Percentiles rank a stretch among this genome's conserved stretches.
Conservation (phyloP, 2,329 filamentous ascomycete species). For the Nemania serpens region DNA sequence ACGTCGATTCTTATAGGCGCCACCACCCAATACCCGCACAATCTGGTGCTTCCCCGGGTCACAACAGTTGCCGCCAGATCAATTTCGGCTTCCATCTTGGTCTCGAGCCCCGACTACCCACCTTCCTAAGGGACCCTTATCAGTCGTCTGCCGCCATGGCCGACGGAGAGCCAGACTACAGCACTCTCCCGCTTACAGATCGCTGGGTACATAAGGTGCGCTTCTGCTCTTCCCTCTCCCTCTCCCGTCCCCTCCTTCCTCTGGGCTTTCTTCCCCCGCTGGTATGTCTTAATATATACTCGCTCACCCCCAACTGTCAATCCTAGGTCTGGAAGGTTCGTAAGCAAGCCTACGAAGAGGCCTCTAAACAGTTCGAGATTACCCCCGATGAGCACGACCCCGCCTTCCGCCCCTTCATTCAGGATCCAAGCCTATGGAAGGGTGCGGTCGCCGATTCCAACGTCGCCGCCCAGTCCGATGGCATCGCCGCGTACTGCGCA, state of each 20-base stretch:
- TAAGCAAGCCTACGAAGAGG: constrained; percentile 93
- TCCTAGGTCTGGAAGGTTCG: constrained; percentile 89
- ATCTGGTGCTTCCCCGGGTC: no score
- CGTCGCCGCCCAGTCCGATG: constrained; percentile 94
- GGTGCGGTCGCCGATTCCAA: constrained; percentile 91
- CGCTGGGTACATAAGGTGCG: constrained; percentile 81
- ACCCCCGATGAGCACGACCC: constrained; percentile 85
- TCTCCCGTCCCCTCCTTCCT: not conserved
- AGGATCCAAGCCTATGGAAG: constrained; percentile 88
- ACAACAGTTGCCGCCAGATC: not conserved
- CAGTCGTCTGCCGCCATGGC: constrained; percentile 62
- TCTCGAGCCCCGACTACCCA: not conserved
- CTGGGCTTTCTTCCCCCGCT: not conserved
- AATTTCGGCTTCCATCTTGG: not conserved
- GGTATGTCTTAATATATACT: not conserved
- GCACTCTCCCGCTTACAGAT: constrained; percentile 75
- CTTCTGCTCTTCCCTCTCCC: not conserved
- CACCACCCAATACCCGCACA: no score
- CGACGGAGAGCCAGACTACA: constrained; percentile 82
- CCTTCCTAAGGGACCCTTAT: not conserved
- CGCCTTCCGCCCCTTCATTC: constrained; percentile 83
- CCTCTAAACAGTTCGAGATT: constrained; percentile 81
- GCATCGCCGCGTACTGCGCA: constrained; percentile 81
- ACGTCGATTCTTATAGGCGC: no score
- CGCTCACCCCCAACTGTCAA: not conserved